Base-by-base conservation (phyloP, 805 yeast genomes). In the Suhomyces sp. region DNA sequence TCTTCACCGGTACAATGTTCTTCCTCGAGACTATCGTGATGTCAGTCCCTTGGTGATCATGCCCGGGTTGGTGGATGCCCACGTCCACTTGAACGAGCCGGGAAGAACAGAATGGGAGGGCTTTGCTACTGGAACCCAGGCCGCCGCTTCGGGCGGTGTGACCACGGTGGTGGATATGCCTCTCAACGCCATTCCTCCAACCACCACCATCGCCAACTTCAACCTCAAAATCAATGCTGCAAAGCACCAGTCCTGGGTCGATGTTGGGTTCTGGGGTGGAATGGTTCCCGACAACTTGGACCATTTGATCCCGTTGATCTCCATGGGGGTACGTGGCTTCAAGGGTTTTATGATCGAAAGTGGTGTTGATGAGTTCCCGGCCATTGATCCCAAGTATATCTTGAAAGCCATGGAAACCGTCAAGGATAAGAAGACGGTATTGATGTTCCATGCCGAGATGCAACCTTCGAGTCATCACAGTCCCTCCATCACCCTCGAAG, bases 61-160 rank as follows among this genome's bases (percentile, higher is more conserved):
- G 68, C 97, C 98, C 0, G 98, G 98, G 0, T 71, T 90, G 19
- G 95, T 90, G 4, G 98, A 90, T 53, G 76, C 95, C 4, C 98
- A 90, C 58, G 98, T 90, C 17, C 98, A 90, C 53, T 65, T 90
- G 48, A 91, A 91, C 58, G 98, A 91, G 53, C 97, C 98, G 0
- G 98, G 98, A n/a, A 69, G 97, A 48, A 90, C 97, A 1, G 96
- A 88, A 43, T 90, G 98, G 98, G 98, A 90, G 60, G 98, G 98
- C 2, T 90, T 91, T 56, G 95, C 81, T n/a, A 83, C 95, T 0
- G 98, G 98, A 0, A 90, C 98, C 0, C 81, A 82, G 54, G 85
- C 96, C 2, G 97, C 97, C 0, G 95, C 95, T 0, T 73, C 90
- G 9, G 98, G 98, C 12, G 98, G 98, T 39, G 97, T 90, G 31